These are phyloP conservation scores for Pseudocercospora vitis DNA, from an alignment of 2,329 filamentous ascomycete species.

Conservation along the genomic window DNA sequence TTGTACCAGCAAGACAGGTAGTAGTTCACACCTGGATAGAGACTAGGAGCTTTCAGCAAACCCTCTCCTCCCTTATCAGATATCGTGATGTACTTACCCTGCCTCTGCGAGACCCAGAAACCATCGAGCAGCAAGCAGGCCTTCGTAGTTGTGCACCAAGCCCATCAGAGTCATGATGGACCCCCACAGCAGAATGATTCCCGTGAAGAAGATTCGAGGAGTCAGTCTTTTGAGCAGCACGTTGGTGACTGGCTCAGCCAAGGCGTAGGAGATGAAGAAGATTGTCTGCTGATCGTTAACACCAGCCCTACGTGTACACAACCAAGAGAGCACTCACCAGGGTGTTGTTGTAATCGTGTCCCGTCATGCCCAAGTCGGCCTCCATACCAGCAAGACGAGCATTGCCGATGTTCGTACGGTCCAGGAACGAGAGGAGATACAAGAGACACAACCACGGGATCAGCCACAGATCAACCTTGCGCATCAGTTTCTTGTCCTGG, in stretches of 20 bases:
- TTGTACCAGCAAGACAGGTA: constrained; percentile 85
- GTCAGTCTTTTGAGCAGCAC: constrained; percentile 72
- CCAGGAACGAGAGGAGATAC: constrained; percentile 63
- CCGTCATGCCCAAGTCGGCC: constrained; percentile 62
- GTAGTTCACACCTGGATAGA: constrained; percentile 73
- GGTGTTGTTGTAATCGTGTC: constrained; percentile 68
- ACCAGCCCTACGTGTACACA: neutral
- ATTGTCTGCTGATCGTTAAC: constrained; percentile 52
- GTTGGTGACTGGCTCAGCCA: constrained; percentile 78
- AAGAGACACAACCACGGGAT: constrained; percentile 57
- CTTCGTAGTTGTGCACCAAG: constrained; percentile 31
- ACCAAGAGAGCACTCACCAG: constrained; percentile 43
- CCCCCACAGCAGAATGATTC: constrained; percentile 76
- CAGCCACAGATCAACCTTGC: constrained; percentile 55
- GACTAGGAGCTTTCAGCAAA: constrained; percentile 1
- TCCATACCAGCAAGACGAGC: constrained; percentile 60
- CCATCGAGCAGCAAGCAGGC: constrained; percentile 33
- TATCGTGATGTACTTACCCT: neutral
- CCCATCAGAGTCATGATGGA: constrained; percentile 30
- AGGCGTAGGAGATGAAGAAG: constrained; percentile 82
- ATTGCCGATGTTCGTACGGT: constrained; percentile 50
- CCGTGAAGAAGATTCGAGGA: constrained; percentile 71
- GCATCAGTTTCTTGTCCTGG: constrained; percentile 51
- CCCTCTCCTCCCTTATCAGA: neutral
- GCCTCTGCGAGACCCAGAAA: constrained; percentile 38